phyloP scores from a whole-genome alignment of 768 basidiomycete species.

The Tricholoma sp. region DNA sequence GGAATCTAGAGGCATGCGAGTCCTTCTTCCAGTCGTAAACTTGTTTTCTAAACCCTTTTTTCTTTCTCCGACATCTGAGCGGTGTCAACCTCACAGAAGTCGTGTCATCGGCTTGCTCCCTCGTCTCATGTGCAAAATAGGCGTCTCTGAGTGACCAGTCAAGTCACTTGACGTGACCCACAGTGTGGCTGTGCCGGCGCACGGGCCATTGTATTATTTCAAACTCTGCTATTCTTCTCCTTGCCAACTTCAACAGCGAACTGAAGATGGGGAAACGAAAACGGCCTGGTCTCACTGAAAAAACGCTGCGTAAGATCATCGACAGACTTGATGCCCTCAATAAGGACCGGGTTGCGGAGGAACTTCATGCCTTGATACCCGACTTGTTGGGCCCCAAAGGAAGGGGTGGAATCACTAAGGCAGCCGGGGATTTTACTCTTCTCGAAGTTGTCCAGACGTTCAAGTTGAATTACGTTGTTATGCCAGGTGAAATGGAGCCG shows the following conservation, averaged over 20 bases:
- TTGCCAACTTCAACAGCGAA: background rate
- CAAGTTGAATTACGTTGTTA: background rate
- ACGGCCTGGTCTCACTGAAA: background rate
- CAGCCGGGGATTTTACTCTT: background rate
- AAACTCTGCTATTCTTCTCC: background rate
- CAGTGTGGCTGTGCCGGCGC: background rate
- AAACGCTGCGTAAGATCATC: background rate
- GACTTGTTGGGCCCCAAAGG: background rate
- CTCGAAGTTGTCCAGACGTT: background rate
- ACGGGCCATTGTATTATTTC: background rate
- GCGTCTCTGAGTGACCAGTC: no score
- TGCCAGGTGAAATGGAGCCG: background rate
- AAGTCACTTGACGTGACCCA: no score
- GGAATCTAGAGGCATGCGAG: no score
- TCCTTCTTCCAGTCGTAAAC: no score
- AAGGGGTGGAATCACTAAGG: slow-evolving; percentile 1
- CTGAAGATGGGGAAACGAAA: slow-evolving; percentile 1
- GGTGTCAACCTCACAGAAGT: no score
- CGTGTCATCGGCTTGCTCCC: no score
- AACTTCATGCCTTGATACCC: background rate
- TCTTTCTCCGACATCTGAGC: no score
- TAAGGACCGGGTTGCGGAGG: background rate
- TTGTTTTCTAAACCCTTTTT: no score
- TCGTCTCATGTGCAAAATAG: no score
- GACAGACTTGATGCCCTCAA: slow-evolving; percentile 1